phyloP scores from a whole-genome alignment of 192 early-diverging fungal species.

The Rhizophagus prolifer region DNA sequence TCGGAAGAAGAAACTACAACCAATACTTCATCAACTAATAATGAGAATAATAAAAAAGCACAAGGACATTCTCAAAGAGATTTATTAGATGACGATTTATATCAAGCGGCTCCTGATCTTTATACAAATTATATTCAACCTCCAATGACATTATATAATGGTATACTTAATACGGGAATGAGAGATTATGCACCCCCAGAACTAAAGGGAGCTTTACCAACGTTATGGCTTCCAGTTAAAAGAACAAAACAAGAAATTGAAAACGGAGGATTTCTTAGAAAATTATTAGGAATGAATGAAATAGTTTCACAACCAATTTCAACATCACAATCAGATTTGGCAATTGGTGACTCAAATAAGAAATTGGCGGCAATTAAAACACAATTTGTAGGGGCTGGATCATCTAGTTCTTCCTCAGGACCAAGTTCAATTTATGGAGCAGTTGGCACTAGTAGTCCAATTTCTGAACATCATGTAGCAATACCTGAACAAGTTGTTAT shows the following conservation, averaged over 20 bases:
- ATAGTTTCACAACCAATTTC: no score
- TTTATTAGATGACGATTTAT: conserved; percentile 62
- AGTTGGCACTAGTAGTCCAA: not conserved
- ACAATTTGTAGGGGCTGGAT: no score
- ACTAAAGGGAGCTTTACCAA: conserved; percentile 62
- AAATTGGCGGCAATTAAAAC: not conserved
- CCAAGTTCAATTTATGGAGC: not conserved
- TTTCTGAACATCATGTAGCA: not conserved
- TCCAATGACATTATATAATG: conserved; percentile 66
- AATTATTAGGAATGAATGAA: conserved; percentile 15
- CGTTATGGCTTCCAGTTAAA: conserved; percentile 72
- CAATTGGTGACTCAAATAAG: not conserved
- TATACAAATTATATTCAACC: conserved; percentile 76
- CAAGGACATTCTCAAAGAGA: conserved; percentile 29
- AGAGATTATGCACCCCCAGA: conserved; percentile 66
- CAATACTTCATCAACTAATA: not conserved
- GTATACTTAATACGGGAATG: conserved; percentile 72
- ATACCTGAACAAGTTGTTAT: not conserved
- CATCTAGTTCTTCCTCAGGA: not conserved
- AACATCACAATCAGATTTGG: no score
- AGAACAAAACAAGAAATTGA: conserved; percentile 8
- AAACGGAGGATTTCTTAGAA: not conserved
- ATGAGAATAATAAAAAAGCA: conserved; percentile 10
- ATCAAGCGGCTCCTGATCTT: conserved; percentile 56
- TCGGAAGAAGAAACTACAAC: not conserved